Evolutionary conservation across 257 asterid genomes (phyloP).

Genomic region (Solanum lycopersicoides): DNA sequence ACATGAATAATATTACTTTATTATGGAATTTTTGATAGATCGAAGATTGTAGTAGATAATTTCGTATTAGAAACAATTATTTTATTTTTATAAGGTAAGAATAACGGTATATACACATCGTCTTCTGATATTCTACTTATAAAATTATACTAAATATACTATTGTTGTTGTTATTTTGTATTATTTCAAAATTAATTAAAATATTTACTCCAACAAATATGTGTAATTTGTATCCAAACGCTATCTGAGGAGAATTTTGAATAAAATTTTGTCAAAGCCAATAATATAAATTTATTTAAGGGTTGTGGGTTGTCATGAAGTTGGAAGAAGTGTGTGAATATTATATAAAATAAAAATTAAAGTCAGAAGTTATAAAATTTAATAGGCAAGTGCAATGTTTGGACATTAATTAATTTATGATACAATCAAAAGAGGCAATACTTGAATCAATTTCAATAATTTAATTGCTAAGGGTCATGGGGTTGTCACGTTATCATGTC

Average conservation of each 20-base stretch:
- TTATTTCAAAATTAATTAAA: not conserved
- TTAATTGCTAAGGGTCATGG: not conserved
- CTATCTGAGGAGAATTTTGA: not conserved
- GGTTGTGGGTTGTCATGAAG: not conserved
- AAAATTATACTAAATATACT: too few relatives aligned
- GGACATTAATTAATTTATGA: not conserved
- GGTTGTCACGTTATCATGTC: not conserved
- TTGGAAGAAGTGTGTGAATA: not conserved
- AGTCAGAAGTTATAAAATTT: not conserved
- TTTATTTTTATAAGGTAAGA: too few relatives aligned
- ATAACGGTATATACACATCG: too few relatives aligned
- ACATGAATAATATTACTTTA: too few relatives aligned
- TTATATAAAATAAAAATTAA: not conserved
- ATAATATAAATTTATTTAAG: not conserved
- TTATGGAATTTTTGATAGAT: too few relatives aligned
- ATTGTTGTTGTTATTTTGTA: not conserved
- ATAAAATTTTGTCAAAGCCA: not conserved
- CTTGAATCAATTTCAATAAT: not conserved
- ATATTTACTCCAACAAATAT: not conserved
- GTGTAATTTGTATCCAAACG: not conserved
- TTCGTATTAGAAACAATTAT: too few relatives aligned
- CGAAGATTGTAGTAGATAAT: too few relatives aligned
- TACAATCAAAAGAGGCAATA: too few relatives aligned
- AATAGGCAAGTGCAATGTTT: not conserved
- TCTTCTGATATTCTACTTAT: rapidly evolving